phyloP scores from a whole-genome alignment of 1,139 yeast species.

The Geotrichum candidum region DNA sequence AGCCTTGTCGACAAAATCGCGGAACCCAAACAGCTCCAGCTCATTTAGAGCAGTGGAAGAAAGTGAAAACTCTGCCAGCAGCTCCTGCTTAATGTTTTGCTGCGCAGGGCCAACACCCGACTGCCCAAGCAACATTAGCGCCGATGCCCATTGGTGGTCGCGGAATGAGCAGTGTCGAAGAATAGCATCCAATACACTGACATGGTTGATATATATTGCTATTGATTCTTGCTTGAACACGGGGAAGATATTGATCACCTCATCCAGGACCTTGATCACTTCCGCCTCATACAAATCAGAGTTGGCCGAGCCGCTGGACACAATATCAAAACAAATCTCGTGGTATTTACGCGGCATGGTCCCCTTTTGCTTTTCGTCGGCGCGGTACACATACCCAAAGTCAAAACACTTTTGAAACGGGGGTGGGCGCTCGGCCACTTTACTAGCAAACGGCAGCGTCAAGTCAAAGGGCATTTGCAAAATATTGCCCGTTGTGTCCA shows the following conservation, averaged over 20 bases:
- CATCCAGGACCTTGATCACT: slow-evolving; percentile 73
- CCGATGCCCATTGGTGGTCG: slow-evolving; percentile 60
- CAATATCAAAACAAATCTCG: slow-evolving; percentile 82
- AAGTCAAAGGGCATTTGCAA: slow-evolving; percentile 83
- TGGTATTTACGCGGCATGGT: slow-evolving; percentile 74
- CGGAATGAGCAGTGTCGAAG: slow-evolving; percentile 75
- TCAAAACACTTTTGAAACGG: slow-evolving; percentile 55
- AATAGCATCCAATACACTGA: slow-evolving; percentile 67
- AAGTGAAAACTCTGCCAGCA: slow-evolving; percentile 65
- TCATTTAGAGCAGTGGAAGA: slow-evolving; percentile 81
- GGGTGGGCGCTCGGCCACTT: slow-evolving; percentile 48
- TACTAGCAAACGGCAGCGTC: slow-evolving; percentile 82
- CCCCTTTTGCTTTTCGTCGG: slow-evolving; percentile 48
- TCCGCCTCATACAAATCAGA: slow-evolving; percentile 73
- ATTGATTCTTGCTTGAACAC: slow-evolving; percentile 54
- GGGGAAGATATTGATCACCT: slow-evolving; percentile 58
- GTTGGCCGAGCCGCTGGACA: slow-evolving; percentile 39
- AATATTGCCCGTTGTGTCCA: slow-evolving; percentile 82
- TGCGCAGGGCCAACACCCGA: slow-evolving; percentile 64
- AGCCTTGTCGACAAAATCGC: slow-evolving; percentile 59
- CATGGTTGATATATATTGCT: slow-evolving; percentile 65
- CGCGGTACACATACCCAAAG: slow-evolving; percentile 71
- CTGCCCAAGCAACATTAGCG: slow-evolving; percentile 67
- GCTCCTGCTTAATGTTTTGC: slow-evolving; percentile 57
- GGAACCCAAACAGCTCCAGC: slow-evolving; percentile 71